Conservation (phyloP, 176 grass and related monocot species). For the Alloteropsis semialata region DNA sequence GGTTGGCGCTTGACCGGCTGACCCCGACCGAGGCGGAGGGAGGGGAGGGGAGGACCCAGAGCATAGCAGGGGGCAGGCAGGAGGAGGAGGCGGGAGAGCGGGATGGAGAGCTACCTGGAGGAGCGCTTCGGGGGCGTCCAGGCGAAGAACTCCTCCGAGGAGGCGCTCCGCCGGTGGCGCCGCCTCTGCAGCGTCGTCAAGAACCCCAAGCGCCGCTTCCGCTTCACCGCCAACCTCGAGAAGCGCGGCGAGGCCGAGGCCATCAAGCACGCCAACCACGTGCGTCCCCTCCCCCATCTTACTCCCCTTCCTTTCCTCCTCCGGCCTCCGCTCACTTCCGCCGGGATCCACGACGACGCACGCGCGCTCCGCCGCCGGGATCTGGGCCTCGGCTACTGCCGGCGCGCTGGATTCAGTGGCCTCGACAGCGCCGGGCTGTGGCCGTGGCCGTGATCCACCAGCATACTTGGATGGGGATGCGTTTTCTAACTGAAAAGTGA, state of each 20-base stretch:
- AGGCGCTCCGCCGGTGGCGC: slow-evolving; percentile 89
- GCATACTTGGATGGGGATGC: neutral
- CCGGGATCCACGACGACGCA: slow-evolving; percentile 36
- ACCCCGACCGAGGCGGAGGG: neutral
- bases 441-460: neutral
- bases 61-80: neutral
- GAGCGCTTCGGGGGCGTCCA: slow-evolving; percentile 59
- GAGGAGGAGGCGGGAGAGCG: neutral
- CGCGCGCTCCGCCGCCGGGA: neutral
- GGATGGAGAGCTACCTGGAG: slow-evolving; percentile 66
- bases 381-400: neutral
- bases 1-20: neutral
- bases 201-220: slow-evolving; percentile 94
- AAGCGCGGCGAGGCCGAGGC: slow-evolving; percentile 77
- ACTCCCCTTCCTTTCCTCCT: too few species aligned
- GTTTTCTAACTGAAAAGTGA: neutral
- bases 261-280: slow-evolving; percentile 86
- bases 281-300: neutral
- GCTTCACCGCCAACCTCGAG: slow-evolving; percentile 94
- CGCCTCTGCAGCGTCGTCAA: slow-evolving; percentile 80
- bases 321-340: neutral
- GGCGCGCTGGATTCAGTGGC: neutral
- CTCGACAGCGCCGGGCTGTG: neutral
- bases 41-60: neutral
- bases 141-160: slow-evolving; percentile 73